These are phyloP conservation scores for Hyphopichia khmerensis DNA, from an alignment of 1,139 yeast genomes.

Conservation along the genomic window DNA sequence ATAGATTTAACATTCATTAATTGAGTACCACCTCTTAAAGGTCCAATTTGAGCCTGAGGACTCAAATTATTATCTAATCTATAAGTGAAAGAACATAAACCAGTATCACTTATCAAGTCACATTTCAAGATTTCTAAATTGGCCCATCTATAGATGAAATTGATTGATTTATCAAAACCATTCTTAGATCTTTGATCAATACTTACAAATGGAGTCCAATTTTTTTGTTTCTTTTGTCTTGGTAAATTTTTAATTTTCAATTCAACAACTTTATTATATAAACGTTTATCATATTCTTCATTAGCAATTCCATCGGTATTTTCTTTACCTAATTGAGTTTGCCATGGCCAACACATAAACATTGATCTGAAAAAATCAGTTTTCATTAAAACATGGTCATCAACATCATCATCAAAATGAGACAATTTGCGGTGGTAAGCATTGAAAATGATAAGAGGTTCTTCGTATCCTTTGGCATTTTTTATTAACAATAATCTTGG, in stretches of 20 bases:
- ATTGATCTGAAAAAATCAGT: slow-evolving; percentile 12
- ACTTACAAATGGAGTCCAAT: slow-evolving; percentile 45
- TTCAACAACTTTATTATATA: slow-evolving; percentile 24
- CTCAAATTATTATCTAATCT: slow-evolving; percentile 16
- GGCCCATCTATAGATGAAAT: slow-evolving; percentile 40
- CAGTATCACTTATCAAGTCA: slow-evolving; percentile 19
- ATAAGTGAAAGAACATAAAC: slow-evolving; percentile 26
- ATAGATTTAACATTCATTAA: slow-evolving; percentile 25
- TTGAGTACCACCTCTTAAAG: slow-evolving; percentile 41
- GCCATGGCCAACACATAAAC: slow-evolving; percentile 22
- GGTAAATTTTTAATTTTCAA: slow-evolving; percentile 21
- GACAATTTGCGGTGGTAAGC: slow-evolving; percentile 27
- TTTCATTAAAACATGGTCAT: slow-evolving; percentile 14
- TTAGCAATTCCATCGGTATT: slow-evolving; percentile 22
- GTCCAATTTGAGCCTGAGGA: slow-evolving; percentile 24
- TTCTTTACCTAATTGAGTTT: slow-evolving; percentile 29
- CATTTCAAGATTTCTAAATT: slow-evolving; percentile 35
- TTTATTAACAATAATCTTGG: slow-evolving; percentile 36
- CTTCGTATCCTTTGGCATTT: slow-evolving; percentile 31
- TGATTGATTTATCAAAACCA: slow-evolving; percentile 27
- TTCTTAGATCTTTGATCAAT: slow-evolving; percentile 16
- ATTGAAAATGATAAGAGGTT: slow-evolving; percentile 37
- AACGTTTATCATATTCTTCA: slow-evolving; percentile 15
- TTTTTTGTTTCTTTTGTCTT: slow-evolving; percentile 32
- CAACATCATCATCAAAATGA: slow-evolving; percentile 25